Evolutionary conservation across 192 early-diverging fungal species (phyloP).

Genomic region (Backusella parvicylindrica): DNA sequence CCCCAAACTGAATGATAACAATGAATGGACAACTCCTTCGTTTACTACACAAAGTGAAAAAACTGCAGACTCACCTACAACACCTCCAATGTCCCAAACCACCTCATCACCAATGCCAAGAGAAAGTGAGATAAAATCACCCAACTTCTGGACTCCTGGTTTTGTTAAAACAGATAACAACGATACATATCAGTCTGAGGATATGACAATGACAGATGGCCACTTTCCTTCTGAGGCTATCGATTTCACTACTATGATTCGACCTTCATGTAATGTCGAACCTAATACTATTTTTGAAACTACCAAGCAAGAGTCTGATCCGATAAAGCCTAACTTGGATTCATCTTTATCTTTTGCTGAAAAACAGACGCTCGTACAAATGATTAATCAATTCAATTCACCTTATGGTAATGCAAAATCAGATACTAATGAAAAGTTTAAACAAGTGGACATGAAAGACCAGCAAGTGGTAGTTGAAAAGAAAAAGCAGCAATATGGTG

Average conservation of each 20-base stretch:
- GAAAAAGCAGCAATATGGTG: neutral
- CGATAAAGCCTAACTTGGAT: neutral
- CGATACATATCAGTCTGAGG: neutral
- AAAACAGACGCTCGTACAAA: conserved; percentile 15
- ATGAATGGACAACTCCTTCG: neutral
- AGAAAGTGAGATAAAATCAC: neutral
- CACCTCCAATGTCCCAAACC: neutral
- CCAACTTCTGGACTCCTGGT: conserved; percentile 5
- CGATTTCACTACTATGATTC: neutral
- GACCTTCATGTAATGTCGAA: neutral
- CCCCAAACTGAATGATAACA: neutral
- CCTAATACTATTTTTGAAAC: conserved; percentile 13
- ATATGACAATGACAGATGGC: neutral
- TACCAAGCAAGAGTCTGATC: neutral
- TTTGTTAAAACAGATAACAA: neutral
- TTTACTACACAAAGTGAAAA: neutral
- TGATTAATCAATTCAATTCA: conserved; percentile 19
- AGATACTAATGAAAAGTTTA: neutral
- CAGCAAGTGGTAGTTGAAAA: neutral
- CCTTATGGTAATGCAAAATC: neutral
- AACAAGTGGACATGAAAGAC: neutral
- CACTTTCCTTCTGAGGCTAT: conserved; percentile 2
- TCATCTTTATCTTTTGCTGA: neutral
- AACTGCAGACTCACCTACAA: neutral
- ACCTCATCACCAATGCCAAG: neutral